Evolutionary conservation across 805 yeast genomes (phyloP), one percentile per base, ranked within the genome.

Genomic region (Metschnikowia santaceciliae): DNA sequence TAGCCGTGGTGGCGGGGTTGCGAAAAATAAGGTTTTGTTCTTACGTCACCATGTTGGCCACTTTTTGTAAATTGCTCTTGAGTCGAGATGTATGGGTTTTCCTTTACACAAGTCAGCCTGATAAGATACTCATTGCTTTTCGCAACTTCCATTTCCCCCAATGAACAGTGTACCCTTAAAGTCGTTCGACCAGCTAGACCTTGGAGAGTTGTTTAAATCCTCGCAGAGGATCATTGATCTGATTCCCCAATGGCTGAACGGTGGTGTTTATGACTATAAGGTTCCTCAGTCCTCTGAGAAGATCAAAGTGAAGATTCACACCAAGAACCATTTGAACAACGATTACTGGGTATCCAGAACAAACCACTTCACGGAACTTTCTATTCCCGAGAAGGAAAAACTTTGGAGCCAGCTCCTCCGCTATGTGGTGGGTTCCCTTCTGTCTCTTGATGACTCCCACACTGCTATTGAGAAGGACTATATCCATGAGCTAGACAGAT

Each of bases 391-490:
- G 34, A 54, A 51, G 34, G 34, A 48, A 8, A 23, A 19, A 20
- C 35, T 55, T 20, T 57, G 57, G 52, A 41, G 50, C 35, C 42
- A 50, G 19, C 47, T 57, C 15, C 32, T 43, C 40, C 46, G 49
- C 44, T 56, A 54, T 40, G 53, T 54, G 38, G 44, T 51, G 30
- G 59, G 58, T n/a, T 52, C 60, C 15, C 47, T 49, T 10, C 47
- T 39, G 38, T 58, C 58, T 42, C 35, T 55, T 26, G 54, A 53
- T 17, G 47, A 56, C 6, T 64, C 65, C 39, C 78, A 73, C 54
- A 66, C 76, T 15, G 66, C 65, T 19, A 67, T 65, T 45, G 78
- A 74, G 54, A 54, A 57, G 49, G 56, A 66, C 32, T 74, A 72
- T 53, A 68, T 74, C 38, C 65, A 68, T 33, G 72, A 69, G 34